These are phyloP conservation scores for Sporothrix curviconia DNA, from an alignment of 2,329 filamentous ascomycete species.

Conservation along the genomic window DNA sequence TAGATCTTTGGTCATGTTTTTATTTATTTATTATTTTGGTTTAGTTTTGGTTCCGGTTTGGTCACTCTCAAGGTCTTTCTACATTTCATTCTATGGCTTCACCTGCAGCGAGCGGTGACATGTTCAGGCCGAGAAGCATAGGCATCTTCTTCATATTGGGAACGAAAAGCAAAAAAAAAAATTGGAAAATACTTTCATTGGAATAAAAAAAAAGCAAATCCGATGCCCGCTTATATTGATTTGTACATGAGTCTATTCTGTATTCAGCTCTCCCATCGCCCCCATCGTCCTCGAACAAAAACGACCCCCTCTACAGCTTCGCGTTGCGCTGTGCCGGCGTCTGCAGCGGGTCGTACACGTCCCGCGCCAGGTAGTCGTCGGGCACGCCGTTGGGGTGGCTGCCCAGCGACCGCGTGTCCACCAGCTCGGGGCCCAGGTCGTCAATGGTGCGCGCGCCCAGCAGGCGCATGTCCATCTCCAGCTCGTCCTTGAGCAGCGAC, in stretches of 20 bases:
- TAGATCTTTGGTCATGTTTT: too few species aligned
- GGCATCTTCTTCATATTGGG: too few species aligned
- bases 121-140: too few species aligned
- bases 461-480: slow-evolving; percentile 98
- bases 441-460: slow-evolving; percentile 71
- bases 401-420: slow-evolving; percentile 68
- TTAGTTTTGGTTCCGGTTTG: background rate
- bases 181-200: too few species aligned
- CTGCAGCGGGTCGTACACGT: slow-evolving; percentile 49
- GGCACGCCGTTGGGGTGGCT: slow-evolving; percentile 45
- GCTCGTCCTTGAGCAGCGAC: slow-evolving; percentile 87
- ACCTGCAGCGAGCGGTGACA: too few species aligned
- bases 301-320: slow-evolving; percentile 40
- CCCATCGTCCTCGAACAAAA: too few species aligned
- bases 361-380: slow-evolving; percentile 39
- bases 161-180: too few species aligned
- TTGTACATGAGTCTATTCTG: background rate
- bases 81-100: too few species aligned
- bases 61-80: background rate
- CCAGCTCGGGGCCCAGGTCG: slow-evolving; percentile 70
- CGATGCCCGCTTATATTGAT: too few species aligned
- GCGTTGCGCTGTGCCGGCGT: slow-evolving; percentile 45
- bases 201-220: background rate
- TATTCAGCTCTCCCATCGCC: too few species aligned
- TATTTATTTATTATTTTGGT: too few species aligned